A percentile compares a stretch with the other conserved stretches of the same genome.
Evolutionary conservation across 768 basidiomycete species (phyloP).

Genomic region (Hygrophorus russula): DNA sequence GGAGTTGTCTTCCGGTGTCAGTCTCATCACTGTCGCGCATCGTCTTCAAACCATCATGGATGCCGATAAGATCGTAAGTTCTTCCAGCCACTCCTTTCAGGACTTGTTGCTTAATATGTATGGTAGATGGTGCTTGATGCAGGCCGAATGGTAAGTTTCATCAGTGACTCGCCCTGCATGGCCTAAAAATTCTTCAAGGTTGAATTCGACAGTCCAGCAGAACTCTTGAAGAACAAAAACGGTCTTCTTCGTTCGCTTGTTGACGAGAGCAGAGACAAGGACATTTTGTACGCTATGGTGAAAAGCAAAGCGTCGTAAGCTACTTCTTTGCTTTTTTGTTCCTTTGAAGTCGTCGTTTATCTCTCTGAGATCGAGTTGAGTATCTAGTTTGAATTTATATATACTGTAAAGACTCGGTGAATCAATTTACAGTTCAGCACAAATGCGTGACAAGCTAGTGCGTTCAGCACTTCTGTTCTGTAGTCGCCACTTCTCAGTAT

Average conservation of each 20-base stretch:
- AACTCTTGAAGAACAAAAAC: slow-evolving; percentile 39
- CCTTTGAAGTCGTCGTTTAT: too few relatives aligned
- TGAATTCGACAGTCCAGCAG: slow-evolving; percentile 42
- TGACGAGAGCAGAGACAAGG: slow-evolving; percentile 46
- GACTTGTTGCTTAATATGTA: neutral
- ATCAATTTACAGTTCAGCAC: too few relatives aligned
- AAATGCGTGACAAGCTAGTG: too few relatives aligned
- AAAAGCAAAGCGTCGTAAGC: slow-evolving; percentile 4
- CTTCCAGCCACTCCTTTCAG: neutral
- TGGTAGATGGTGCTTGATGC: slow-evolving; percentile 30
- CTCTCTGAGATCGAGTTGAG: too few relatives aligned
- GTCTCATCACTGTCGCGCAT: slow-evolving; percentile 31
- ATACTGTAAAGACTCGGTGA: too few relatives aligned
- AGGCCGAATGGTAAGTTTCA: slow-evolving; percentile 22
- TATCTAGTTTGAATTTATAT: too few relatives aligned
- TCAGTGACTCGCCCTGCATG: neutral
- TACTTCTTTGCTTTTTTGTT: too few relatives aligned
- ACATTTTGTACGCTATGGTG: slow-evolving; percentile 35
- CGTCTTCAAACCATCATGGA: slow-evolving; percentile 46
- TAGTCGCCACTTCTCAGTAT: too few relatives aligned
- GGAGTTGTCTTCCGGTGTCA: slow-evolving; percentile 3
- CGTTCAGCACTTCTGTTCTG: neutral
- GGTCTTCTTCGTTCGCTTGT: slow-evolving; percentile 44
- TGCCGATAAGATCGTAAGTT: slow-evolving; percentile 24
- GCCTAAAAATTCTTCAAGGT: slow-evolving; percentile 16